Conservation (phyloP, 2,329 filamentous ascomycete genomes). For the Fusarium buxicola region DNA sequence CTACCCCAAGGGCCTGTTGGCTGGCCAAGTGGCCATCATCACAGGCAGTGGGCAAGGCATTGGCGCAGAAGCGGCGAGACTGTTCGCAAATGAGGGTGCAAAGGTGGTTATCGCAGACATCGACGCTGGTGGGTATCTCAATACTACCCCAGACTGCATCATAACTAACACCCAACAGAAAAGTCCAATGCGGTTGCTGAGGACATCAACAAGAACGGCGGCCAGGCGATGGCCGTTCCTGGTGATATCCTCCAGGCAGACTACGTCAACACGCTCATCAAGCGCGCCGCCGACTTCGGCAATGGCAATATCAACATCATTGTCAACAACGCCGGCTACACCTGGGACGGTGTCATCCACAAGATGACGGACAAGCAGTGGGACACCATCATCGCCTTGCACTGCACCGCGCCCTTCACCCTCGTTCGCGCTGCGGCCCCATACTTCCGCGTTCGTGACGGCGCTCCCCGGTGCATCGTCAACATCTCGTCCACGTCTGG, state of each 20-base stretch:
- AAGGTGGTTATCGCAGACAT: constrained; percentile 88
- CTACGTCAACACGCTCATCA: constrained; percentile 79
- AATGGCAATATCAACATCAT: constrained; percentile 90
- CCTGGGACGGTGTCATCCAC: constrained; percentile 93
- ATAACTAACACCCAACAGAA: constrained; percentile 54
- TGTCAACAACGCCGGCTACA: constrained; percentile 92
- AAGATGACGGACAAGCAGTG: constrained; percentile 94
- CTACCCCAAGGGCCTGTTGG: constrained; percentile 82
- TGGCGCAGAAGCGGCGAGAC: constrained; percentile 82
- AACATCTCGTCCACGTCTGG: constrained; percentile 88
- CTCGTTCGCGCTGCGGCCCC: constrained; percentile 83
- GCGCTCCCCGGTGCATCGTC: constrained; percentile 80
- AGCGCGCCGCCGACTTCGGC: constrained; percentile 82
- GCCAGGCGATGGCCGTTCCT: constrained; percentile 76
- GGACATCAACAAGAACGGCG: constrained; percentile 74
- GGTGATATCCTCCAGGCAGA: constrained; percentile 80
- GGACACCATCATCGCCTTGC: constrained; percentile 86
- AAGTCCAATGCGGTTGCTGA: constrained; percentile 77
- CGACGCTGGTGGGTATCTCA: constrained; percentile 68
- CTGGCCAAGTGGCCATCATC: constrained; percentile 86
- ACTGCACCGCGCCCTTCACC: constrained; percentile 88
- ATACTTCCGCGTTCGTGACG: constrained; percentile 89
- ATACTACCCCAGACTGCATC: rapidly evolving
- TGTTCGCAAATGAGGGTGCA: constrained; percentile 90
- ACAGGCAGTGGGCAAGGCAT: constrained; percentile 90